Conservation (phyloP, 768 basidiomycete species). For the Lentinula boryana region DNA sequence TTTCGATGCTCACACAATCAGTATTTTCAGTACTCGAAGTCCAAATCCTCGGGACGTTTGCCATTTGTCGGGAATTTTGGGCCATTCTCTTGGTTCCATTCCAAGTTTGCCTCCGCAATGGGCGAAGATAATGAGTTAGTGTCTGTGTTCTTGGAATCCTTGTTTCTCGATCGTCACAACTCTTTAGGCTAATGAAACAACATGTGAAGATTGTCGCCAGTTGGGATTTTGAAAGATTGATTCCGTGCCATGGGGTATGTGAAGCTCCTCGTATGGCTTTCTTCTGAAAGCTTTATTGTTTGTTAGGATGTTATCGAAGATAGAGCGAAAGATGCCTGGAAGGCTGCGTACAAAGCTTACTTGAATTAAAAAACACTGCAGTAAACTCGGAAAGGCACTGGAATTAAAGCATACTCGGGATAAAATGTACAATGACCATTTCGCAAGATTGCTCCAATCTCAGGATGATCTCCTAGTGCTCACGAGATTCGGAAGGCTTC, state of each 20-base stretch:
- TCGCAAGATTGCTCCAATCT: too few relatives aligned
- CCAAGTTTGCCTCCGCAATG: slow-evolving; percentile 25
- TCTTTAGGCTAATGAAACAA: slow-evolving; percentile 47
- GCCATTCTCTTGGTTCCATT: slow-evolving; percentile 31
- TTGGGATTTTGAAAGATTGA: slow-evolving; percentile 74
- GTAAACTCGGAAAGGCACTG: too few relatives aligned
- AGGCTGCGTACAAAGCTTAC: slow-evolving; percentile 21
- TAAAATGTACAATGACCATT: too few relatives aligned
- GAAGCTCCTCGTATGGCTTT: background rate
- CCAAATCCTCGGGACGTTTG: slow-evolving; percentile 17
- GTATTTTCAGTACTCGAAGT: slow-evolving; percentile 31
- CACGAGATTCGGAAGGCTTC: too few relatives aligned
- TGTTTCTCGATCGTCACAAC: background rate
- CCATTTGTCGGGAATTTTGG: slow-evolving; percentile 22
- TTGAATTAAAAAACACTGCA: background rate
- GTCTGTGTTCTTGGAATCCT: background rate
- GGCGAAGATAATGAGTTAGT: slow-evolving; percentile 34
- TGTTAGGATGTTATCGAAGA: slow-evolving; percentile 50
- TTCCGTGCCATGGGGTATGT: slow-evolving; percentile 56
- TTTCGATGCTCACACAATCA: background rate
- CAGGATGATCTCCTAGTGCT: too few relatives aligned
- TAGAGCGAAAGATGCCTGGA: slow-evolving; percentile 41
- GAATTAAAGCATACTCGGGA: too few relatives aligned
- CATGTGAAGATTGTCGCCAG: slow-evolving; percentile 58
- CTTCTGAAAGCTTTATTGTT: background rate